Base-by-base conservation (phyloP, 1,284 basidiomycete species). In the Ceratobasidium theobromae region DNA sequence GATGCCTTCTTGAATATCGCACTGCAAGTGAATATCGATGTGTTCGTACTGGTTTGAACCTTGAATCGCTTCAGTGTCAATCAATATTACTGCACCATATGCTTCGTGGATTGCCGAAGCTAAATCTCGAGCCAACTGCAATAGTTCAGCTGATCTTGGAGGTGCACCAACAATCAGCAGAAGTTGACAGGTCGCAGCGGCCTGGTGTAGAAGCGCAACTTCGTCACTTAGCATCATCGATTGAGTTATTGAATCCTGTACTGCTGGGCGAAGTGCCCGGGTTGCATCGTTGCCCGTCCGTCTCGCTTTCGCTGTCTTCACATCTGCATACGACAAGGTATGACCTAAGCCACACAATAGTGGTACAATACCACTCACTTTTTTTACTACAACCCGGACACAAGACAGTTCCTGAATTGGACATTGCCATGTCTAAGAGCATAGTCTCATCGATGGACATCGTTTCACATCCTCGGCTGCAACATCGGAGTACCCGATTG, bases 81-180 rank as follows among this genome's bases (percentile, higher is more conserved):
- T 21, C 21, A 38, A 54, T 5, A 54, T n/a, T 12, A 65, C 62
- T 25, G 51, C 62, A 1, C 62, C 62, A n/a, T 23, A 46, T 0
- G 27, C 14, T 11, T 33, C 41, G 14, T 46, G 62, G 5, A 65
- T 14, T 1, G 25, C 25, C 4, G 21, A 18, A 8, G 41, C 18
- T 6, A 65, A 18, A 11, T 65, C 62, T 8, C 30, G 40, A 0
- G 21, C 35, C 4, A 53, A 40, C 6, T 46, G 14, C 2, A 21
- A 9, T 1, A 65, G 21, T 1, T n/a, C 12, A 1, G 8, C 12
- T 18, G 40, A 33, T 18, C 48, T 65, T 1, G 21, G 23, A 1
- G 40, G 18, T 4, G 27, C 16, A 4, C 62, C 62, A 4, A 65
- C 11, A 12, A 65, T 65, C 32, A 65, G n/a, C 0, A 65, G 30